Conservation (phyloP, 2,329 filamentous ascomycete genomes). For the Pyrenochaeta sp. region DNA sequence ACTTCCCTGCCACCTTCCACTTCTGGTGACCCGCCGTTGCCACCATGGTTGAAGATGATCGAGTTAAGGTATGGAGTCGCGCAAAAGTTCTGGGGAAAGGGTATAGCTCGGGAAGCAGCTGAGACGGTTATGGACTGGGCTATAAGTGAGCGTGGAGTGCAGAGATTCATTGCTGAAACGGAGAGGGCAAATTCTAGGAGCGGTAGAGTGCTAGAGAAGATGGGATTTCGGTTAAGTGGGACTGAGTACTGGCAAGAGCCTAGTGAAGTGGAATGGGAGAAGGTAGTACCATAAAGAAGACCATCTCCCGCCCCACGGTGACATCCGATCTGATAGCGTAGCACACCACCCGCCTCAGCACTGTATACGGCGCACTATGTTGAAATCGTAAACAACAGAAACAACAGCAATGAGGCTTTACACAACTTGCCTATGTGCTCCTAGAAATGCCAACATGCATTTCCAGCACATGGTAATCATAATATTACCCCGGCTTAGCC, state of each 20-base stretch:
- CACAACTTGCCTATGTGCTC: no score
- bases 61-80: conserved; percentile 28
- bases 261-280: conserved; percentile 26
- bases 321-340: not conserved
- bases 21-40: conserved; percentile 14
- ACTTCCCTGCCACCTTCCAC: conserved; percentile 20
- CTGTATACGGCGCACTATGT: no score
- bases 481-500: no score
- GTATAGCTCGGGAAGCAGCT: conserved; percentile 24
- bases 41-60: conserved; percentile 26
- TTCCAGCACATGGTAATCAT: no score
- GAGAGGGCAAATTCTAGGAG: conserved; percentile 32
- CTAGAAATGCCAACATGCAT: no score
- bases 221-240: conserved; percentile 29
- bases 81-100: conserved; percentile 21
- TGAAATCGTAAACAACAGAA: no score
- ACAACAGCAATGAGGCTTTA: no score
- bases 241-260: conserved; percentile 26
- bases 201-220: conserved; percentile 34
- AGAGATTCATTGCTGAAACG: conserved; percentile 32
- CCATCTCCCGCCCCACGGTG: not conserved
- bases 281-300: not conserved
- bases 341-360: no score
- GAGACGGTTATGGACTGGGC: conserved; percentile 29
- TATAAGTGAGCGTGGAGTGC: conserved; percentile 13